phyloP scores from a whole-genome alignment of 1,139 yeast genomes.

The Nakaseomyces nivariensis region DNA sequence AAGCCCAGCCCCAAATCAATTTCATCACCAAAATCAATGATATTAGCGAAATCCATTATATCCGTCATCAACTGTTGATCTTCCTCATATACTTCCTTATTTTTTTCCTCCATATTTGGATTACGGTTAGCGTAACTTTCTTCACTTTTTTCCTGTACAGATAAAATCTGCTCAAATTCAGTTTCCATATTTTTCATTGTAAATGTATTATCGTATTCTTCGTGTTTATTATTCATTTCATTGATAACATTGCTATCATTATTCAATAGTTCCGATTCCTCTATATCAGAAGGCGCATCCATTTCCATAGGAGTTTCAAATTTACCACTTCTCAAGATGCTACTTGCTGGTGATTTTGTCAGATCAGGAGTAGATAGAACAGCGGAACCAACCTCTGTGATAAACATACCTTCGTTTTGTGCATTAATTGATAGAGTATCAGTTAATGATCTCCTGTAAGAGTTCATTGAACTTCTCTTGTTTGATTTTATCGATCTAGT shows the following conservation, averaged over 20 bases:
- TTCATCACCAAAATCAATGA: slow-evolving; percentile 50
- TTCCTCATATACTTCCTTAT: slow-evolving; percentile 11
- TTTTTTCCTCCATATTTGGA: not conserved
- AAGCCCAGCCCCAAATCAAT: slow-evolving; percentile 18
- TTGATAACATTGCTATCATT: not conserved
- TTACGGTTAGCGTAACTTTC: not conserved
- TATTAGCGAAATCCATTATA: slow-evolving; percentile 52
- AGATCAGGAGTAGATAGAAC: slow-evolving; percentile 29
- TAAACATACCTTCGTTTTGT: slow-evolving; percentile 34
- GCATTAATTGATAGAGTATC: slow-evolving; percentile 32
- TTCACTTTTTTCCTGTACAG: slow-evolving; percentile 14
- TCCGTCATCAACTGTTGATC: slow-evolving; percentile 31
- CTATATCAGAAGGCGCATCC: slow-evolving; percentile 8
- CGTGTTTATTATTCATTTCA: slow-evolving; percentile 4
- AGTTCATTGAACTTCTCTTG: slow-evolving; percentile 17
- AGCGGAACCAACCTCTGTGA: slow-evolving; percentile 29
- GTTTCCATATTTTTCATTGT: slow-evolving; percentile 11
- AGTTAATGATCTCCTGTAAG: slow-evolving; percentile 27
- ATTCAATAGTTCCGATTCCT: not conserved
- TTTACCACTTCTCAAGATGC: slow-evolving; percentile 40
- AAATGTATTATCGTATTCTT: slow-evolving; percentile 19
- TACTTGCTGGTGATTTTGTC: slow-evolving; percentile 37
- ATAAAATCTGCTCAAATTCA: not conserved
- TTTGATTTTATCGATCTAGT: slow-evolving; percentile 41
- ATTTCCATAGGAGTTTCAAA: slow-evolving; percentile 16